Evolutionary conservation across 768 basidiomycete species (phyloP).

Genomic region (Pleurotus citrinopileatus): DNA sequence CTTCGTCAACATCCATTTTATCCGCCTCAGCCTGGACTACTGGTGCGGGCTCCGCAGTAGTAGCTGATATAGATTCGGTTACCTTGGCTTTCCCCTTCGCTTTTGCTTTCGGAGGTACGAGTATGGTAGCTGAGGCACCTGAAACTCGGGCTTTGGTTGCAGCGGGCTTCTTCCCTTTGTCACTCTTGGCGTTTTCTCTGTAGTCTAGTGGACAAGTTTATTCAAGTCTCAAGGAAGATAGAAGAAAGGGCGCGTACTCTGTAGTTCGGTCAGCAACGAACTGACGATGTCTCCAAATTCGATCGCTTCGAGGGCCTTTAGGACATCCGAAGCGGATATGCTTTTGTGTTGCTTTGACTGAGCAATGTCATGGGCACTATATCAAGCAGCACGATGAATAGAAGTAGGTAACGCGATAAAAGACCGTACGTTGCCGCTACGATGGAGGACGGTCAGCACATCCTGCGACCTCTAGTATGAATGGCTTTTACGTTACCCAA

Average conservation of each 20-base stretch:
- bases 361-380: constrained; percentile 86
- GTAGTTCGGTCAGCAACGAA: constrained; percentile 60
- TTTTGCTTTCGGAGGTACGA: constrained; percentile 31
- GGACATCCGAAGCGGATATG: constrained; percentile 86
- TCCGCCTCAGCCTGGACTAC: constrained; percentile 23
- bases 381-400: constrained; percentile 3
- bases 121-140: constrained; percentile 16
- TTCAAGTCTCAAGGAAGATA: not conserved
- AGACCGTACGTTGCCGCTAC: constrained; percentile 51
- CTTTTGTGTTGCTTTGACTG: constrained; percentile 82
- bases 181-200: constrained; percentile 59
- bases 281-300: constrained; percentile 73
- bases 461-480: too few relatives aligned
- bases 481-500: too few relatives aligned
- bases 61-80: too few relatives aligned
- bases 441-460: constrained; percentile 1
- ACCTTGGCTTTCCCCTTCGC: constrained; percentile 30
- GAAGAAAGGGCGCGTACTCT: constrained; percentile 40
- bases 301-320: constrained; percentile 79
- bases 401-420: constrained; percentile 17
- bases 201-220: constrained; percentile 42
- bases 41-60: not conserved
- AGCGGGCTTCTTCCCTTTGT: constrained; percentile 45
- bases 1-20: constrained; percentile 31
- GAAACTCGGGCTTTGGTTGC: constrained; percentile 1